phyloP scores from a whole-genome alignment of 306 rosid species.

The Rubus parviflorus region DNA sequence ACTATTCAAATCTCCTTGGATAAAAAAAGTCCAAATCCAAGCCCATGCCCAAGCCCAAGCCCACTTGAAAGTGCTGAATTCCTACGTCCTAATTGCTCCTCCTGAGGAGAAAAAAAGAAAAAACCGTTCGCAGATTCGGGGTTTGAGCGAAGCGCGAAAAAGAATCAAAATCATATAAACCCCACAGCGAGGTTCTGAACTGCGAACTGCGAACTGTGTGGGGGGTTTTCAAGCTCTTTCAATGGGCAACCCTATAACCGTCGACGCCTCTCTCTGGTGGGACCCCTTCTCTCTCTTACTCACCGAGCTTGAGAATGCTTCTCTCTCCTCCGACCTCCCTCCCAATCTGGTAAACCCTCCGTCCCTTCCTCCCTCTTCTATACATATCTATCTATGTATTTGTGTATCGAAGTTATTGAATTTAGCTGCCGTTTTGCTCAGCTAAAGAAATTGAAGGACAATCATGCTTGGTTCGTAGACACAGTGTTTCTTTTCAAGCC shows the following conservation, averaged over 20 bases:
- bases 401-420: neutral
- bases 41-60: too few species aligned
- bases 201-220: neutral
- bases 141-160: neutral
- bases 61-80: too few species aligned
- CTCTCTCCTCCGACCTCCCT: slow-evolving; percentile 67
- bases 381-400: neutral
- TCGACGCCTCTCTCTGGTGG: slow-evolving; percentile 93
- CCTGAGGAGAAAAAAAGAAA: too few species aligned
- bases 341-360: slow-evolving; percentile 49
- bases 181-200: neutral
- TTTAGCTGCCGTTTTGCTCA: slow-evolving; percentile 30
- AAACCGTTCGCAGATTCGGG: too few species aligned
- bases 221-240: slow-evolving; percentile 15
- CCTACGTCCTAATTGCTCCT: too few species aligned
- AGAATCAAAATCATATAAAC: neutral
- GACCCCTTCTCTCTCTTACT: slow-evolving; percentile 69
- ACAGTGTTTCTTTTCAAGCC: slow-evolving; percentile 59
- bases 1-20: too few species aligned
- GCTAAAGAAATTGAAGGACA: slow-evolving; percentile 73
- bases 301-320: slow-evolving; percentile 66
- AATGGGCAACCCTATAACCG: slow-evolving; percentile 60
- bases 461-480: slow-evolving; percentile 71
- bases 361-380: neutral
- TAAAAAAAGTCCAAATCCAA: too few species aligned